Conservation (phyloP, 2,329 filamentous ascomycete genomes). For the Cercospora berteroae region DNA sequence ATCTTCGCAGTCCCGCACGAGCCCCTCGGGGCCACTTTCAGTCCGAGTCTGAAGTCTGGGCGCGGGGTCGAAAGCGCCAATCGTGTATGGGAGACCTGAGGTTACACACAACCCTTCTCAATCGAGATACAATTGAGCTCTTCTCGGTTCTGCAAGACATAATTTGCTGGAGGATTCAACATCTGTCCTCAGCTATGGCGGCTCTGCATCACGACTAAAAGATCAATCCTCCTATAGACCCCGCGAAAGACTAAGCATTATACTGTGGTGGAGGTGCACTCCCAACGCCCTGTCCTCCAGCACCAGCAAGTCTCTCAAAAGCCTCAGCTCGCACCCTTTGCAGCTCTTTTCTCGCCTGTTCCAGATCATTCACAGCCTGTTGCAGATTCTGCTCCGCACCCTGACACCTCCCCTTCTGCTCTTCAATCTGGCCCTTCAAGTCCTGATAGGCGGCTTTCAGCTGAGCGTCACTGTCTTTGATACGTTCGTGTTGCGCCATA, state of each 20-base stretch:
- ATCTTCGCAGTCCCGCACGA: neutral
- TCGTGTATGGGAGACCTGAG: neutral
- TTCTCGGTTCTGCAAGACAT: neutral
- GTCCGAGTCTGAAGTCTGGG: neutral
- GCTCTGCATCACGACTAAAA: neutral
- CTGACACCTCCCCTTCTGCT: conserved; percentile 25
- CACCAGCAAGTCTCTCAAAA: conserved; percentile 29
- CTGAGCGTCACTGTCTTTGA: conserved; percentile 28
- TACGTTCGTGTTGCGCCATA: conserved; percentile 32
- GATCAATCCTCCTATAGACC: neutral
- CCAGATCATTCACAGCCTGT: conserved; percentile 23
- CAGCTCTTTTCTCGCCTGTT: conserved; percentile 30
- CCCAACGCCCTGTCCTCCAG: neutral
- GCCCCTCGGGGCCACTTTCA: neutral
- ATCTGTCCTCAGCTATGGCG: neutral
- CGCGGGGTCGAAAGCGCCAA: neutral
- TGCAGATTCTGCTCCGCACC: conserved; percentile 19
- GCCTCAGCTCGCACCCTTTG: conserved; percentile 35
- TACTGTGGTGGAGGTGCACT: conserved; percentile 15
- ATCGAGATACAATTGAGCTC: neutral
- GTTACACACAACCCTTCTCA: neutral
- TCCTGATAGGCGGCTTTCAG: conserved; percentile 26
- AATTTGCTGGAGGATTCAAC: neutral
- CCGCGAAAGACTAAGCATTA: neutral
- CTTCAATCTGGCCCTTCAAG: conserved; percentile 23